Evolutionary conservation across 2,329 filamentous ascomycete genomes (phyloP), one percentile per base, ranked within the genome.

Genomic region (Aspergillus candidus): DNA sequence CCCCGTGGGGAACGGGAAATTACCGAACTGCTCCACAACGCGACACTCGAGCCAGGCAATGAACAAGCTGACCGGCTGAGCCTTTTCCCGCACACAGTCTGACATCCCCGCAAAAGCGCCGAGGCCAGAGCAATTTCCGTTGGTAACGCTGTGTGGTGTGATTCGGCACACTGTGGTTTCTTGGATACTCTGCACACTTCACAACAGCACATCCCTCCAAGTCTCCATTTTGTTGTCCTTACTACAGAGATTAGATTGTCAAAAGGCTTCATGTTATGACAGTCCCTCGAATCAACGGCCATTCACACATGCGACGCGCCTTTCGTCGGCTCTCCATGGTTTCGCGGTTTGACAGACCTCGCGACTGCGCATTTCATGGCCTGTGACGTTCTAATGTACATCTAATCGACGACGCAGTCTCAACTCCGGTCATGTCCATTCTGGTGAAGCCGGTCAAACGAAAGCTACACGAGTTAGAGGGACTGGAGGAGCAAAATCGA

Each of bases 391-490:
- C 27, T 38, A 31, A 29, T 35, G 35, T 39, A 32, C 12, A 38
- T 17, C 14, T 27, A 10, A 10, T 10, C 22, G 7, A 22, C 18
- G 18, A 27, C 6, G 22, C 22, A 27, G 15, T 30, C 18, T 35
- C 14, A 44, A 32, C 46, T n/a, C 27, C 43, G 46, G 56, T 30
- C 22, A 60, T 65, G 63, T 63, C 63, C 32, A 52, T 62, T 34
- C 49, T 65, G 32, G 57, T 56, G 38, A 57, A 59, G 32, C 59
- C 59, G 18, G 49, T 52, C 17, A 66, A 66, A 46, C 60, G 62
- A 48, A 62, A 63, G 47, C 46, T 62, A 15, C 49, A 56, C 35
- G 55, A 62, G 39, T 41, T 54, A 14, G 59, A 58, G 12, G 38
- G 42, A 15, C 46, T 49, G 12, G 48, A 52, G 8, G 58, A 59